Conservation (phyloP, 768 basidiomycete genomes). For the Mycena crocata region DNA sequence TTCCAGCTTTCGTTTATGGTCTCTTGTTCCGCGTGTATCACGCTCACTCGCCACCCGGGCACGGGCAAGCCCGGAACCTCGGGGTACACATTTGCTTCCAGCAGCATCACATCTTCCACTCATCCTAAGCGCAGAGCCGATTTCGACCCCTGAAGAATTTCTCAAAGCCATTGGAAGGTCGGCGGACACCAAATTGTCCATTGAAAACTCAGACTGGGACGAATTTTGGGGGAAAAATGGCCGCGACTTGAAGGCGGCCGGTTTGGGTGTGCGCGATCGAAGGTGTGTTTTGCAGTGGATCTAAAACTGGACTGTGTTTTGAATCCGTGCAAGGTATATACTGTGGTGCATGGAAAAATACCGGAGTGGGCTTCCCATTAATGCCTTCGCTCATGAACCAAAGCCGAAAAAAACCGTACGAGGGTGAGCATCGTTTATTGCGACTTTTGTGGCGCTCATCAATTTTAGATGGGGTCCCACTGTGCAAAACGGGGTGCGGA, state of each 20-base stretch:
- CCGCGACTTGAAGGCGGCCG: slow-evolving; percentile 69
- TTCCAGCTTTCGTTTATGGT: slow-evolving; percentile 9
- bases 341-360: slow-evolving; percentile 90
- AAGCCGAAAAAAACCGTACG: slow-evolving; percentile 82
- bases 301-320: neutral
- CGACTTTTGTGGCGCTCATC: neutral
- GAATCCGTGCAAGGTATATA: slow-evolving; percentile 64
- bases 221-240: slow-evolving; percentile 76
- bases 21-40: slow-evolving; percentile 40
- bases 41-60: slow-evolving; percentile 50
- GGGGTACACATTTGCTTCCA: slow-evolving; percentile 43
- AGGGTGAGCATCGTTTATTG: slow-evolving; percentile 63
- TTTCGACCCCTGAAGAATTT: slow-evolving; percentile 71
- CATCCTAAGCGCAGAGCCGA: slow-evolving; percentile 51
- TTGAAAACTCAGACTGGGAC: slow-evolving; percentile 86
- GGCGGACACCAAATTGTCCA: slow-evolving; percentile 70
- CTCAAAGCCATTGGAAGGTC: slow-evolving; percentile 80
- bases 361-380: slow-evolving; percentile 64
- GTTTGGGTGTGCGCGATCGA: slow-evolving; percentile 75
- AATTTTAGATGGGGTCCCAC: slow-evolving; percentile 76
- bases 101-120: slow-evolving; percentile 23
- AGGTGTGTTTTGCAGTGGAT: slow-evolving; percentile 58
- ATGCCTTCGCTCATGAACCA: slow-evolving; percentile 72
- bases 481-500: slow-evolving; percentile 79
- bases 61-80: slow-evolving; percentile 50